A percentile compares a stretch with the other conserved stretches of the same genome.
Evolutionary conservation across 2,329 filamentous ascomycete genomes (phyloP).

Genomic region (Colletotrichum neosansevieriae): DNA sequence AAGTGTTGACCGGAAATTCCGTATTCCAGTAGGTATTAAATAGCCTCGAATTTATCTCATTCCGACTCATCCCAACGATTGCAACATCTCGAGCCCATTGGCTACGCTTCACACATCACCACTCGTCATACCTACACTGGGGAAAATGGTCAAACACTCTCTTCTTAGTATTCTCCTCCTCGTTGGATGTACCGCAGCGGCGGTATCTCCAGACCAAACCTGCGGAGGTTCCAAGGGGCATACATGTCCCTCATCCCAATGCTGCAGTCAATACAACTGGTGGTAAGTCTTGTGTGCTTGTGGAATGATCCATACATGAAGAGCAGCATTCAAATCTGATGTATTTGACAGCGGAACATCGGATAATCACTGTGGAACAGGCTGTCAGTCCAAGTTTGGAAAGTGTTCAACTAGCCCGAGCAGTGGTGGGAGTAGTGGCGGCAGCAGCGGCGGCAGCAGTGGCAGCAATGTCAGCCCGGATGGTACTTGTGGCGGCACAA

Average conservation of each 20-base stretch:
- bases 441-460: too few species aligned
- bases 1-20: too few species aligned
- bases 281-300: conserved; percentile 13
- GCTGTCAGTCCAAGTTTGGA: conserved; percentile 28
- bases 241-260: conserved; percentile 48
- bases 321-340: neutral
- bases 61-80: too few species aligned
- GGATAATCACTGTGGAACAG: conserved; percentile 26
- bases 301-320: too few species aligned
- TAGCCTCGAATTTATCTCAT: too few species aligned
- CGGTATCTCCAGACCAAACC: conserved; percentile 48
- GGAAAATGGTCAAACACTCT: neutral
- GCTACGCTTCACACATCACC: too few species aligned
- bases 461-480: conserved; percentile 43
- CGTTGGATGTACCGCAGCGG: conserved; percentile 1
- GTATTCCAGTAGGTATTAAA: too few species aligned
- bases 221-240: conserved; percentile 55
- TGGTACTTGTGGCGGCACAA: conserved; percentile 54
- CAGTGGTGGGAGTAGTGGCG: too few species aligned
- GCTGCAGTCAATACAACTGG: conserved; percentile 32
- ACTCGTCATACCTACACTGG: too few species aligned
- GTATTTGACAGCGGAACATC: neutral
- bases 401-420: conserved; percentile 8
- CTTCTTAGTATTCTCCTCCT: neutral
- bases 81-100: too few species aligned